A percentile compares a stretch with the other conserved stretches of the same genome.
These are phyloP conservation scores for Saturnispora quitensis DNA, from an alignment of 805 yeast species.

Conservation along the genomic window DNA sequence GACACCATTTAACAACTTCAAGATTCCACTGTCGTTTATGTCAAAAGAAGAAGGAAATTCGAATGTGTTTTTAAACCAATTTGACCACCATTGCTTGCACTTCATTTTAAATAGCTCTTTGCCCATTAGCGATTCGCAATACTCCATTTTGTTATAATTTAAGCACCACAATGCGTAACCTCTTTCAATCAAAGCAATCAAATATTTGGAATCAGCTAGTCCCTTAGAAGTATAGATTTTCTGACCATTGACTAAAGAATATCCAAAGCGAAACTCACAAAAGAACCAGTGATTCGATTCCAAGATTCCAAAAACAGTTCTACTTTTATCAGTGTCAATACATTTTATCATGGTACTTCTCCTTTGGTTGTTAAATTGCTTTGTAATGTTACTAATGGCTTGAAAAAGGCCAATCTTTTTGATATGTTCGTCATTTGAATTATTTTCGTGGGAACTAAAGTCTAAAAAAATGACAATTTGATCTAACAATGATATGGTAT, in stretches of 20 bases:
- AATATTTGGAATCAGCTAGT: constrained; percentile 27
- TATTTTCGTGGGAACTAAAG: constrained; percentile 11
- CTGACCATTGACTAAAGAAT: constrained; percentile 3
- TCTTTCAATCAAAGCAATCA: constrained; percentile 20
- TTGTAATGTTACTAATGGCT: constrained; percentile 23
- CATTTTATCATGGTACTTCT: constrained; percentile 1
- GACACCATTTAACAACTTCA: constrained; percentile 24
- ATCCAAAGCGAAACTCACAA: constrained; percentile 19
- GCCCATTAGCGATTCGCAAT: background rate
- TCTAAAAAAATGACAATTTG: constrained; percentile 21
- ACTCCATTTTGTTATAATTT: constrained; percentile 25
- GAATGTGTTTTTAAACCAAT: constrained; percentile 27
- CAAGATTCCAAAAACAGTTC: constrained; percentile 22
- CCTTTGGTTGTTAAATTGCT: constrained; percentile 13
- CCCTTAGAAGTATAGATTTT: constrained; percentile 18
- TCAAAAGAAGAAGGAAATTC: constrained; percentile 19
- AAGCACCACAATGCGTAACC: constrained; percentile 29
- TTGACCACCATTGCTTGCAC: constrained; percentile 28
- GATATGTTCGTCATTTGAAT: constrained; percentile 7
- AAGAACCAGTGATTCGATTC: constrained; percentile 24
- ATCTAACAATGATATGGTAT: constrained; percentile 14
- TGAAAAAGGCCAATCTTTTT: constrained; percentile 20
- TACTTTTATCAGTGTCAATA: constrained; percentile 28
- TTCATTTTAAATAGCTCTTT: constrained; percentile 1
- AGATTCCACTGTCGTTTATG: constrained; percentile 27